A percentile compares a stretch with the other conserved stretches of the same genome.
Evolutionary conservation across 148 eudicot genomes (phyloP).

Genomic region (Fagopyrum esculentum): DNA sequence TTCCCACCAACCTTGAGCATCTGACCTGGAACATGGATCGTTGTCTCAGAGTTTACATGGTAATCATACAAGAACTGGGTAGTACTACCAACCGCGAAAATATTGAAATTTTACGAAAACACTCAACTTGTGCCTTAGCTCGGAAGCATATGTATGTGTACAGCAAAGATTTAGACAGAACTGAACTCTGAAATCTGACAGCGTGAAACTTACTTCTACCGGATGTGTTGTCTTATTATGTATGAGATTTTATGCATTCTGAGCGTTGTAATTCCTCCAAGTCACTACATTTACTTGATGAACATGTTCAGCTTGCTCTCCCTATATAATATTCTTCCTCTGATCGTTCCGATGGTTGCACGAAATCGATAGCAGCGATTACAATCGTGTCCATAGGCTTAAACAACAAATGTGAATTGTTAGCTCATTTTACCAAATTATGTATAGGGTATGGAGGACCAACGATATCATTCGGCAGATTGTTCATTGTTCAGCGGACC

Average conservation of each 20-base stretch:
- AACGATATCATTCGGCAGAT: no score
- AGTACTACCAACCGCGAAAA: not conserved
- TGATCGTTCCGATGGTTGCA: no score
- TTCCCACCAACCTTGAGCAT: constrained; percentile 11
- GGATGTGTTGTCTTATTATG: constrained; percentile 2
- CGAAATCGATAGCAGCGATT: no score
- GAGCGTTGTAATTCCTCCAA: not conserved
- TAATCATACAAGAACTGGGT: constrained; percentile 6
- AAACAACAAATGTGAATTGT: no score
- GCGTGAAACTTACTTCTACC: not conserved
- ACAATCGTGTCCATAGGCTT: no score
- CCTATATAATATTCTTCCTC: no score
- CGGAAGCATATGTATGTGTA: constrained; percentile 8
- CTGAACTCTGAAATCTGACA: constrained; percentile 7
- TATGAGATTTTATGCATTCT: constrained; percentile 7
- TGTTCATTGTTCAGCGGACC: no score
- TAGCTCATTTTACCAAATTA: no score
- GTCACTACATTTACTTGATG: not conserved
- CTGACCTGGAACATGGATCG: not conserved
- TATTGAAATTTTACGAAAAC: not conserved
- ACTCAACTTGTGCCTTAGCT: not conserved
- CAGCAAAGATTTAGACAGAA: constrained; percentile 9
- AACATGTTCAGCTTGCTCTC: no score
- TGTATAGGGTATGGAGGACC: no score
- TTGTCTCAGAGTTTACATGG: not conserved